These are phyloP conservation scores for Hyaloraphidium curvatum DNA, from an alignment of 192 early-diverging fungal species.

Conservation along the genomic window DNA sequence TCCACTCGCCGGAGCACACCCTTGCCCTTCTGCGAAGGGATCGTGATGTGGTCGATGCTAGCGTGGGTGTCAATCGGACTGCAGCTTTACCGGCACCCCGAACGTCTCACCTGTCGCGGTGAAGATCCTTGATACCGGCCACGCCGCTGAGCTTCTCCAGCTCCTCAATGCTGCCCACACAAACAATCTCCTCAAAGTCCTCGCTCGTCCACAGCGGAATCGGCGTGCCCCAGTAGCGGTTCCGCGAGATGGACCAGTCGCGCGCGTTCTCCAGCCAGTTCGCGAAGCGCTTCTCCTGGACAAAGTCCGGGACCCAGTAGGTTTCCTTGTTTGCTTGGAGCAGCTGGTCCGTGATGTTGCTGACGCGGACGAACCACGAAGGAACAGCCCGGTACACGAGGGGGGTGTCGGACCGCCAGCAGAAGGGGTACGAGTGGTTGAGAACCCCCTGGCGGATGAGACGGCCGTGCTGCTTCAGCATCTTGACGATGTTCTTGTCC, in stretches of 20 bases:
- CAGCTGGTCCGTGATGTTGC: slow-evolving; percentile 63
- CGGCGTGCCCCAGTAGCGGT: slow-evolving; percentile 99
- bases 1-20: slow-evolving; percentile 69
- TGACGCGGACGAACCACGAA: slow-evolving; percentile 91
- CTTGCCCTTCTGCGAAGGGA: slow-evolving; percentile 78
- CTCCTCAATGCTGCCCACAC: slow-evolving; percentile 78
- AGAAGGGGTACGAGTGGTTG: slow-evolving; percentile 91
- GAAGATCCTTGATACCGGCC: slow-evolving; percentile 72
- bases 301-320: slow-evolving; percentile 88
- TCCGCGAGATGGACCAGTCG: slow-evolving; percentile 97
- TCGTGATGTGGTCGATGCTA: slow-evolving; percentile 81
- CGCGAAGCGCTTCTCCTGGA: slow-evolving; percentile 92
- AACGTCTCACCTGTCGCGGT: slow-evolving; percentile 61
- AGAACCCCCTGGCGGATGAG: slow-evolving; percentile 80
- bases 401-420: slow-evolving; percentile 94
- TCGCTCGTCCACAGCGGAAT: slow-evolving; percentile 95
- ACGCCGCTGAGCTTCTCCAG: slow-evolving; percentile 72
- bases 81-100: background rate
- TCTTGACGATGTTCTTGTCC: slow-evolving; percentile 88
- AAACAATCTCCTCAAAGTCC: slow-evolving; percentile 74
- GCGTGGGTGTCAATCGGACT: background rate
- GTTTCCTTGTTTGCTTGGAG: slow-evolving; percentile 69
- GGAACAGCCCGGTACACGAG: slow-evolving; percentile 93
- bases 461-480: slow-evolving; percentile 58
- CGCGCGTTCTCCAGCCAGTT: slow-evolving; percentile 92